Evolutionary conservation across 768 basidiomycete species (phyloP).

Genomic region (Neoboletus brunneissimus): DNA sequence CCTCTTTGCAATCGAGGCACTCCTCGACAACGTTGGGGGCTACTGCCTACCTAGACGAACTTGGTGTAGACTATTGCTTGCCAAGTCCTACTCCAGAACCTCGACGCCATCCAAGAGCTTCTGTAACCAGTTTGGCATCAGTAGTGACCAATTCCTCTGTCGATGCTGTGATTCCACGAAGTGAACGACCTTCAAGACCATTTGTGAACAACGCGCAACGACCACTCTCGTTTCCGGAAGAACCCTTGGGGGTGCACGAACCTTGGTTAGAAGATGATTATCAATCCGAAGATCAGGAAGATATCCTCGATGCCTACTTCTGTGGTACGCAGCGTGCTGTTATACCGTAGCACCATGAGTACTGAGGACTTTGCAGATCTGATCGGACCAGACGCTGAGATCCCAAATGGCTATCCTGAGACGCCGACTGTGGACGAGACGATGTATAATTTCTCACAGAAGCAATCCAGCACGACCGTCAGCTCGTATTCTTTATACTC

Average conservation of each 20-base stretch:
- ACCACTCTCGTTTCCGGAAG: constrained; percentile 15
- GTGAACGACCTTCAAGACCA: constrained; percentile 16
- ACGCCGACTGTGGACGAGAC: constrained; percentile 20
- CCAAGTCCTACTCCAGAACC: constrained; percentile 20
- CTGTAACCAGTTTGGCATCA: constrained; percentile 54
- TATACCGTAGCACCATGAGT: background rate
- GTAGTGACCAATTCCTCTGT: constrained; percentile 56
- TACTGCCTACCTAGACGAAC: constrained; percentile 29
- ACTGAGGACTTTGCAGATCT: constrained; percentile 21
- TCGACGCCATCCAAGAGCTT: constrained; percentile 32
- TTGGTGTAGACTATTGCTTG: constrained; percentile 29
- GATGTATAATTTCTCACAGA: constrained; percentile 6
- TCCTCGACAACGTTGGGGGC: constrained; percentile 27
- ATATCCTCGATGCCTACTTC: constrained; percentile 45
- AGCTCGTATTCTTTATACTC: constrained; percentile 10
- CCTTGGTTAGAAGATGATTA: constrained; percentile 25
- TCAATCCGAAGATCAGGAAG: constrained; percentile 29
- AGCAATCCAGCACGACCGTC: constrained; percentile 6
- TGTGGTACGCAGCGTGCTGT: constrained; percentile 27
- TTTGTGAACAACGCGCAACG: constrained; percentile 10
- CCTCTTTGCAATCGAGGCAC: constrained; percentile 33
- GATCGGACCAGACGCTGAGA: constrained; percentile 16
- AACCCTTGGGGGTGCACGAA: constrained; percentile 18
- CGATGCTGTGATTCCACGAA: constrained; percentile 53
- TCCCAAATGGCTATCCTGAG: constrained; percentile 14